Conservation (phyloP, 2,329 filamentous ascomycete species). For the Clonostachys byssicola region DNA sequence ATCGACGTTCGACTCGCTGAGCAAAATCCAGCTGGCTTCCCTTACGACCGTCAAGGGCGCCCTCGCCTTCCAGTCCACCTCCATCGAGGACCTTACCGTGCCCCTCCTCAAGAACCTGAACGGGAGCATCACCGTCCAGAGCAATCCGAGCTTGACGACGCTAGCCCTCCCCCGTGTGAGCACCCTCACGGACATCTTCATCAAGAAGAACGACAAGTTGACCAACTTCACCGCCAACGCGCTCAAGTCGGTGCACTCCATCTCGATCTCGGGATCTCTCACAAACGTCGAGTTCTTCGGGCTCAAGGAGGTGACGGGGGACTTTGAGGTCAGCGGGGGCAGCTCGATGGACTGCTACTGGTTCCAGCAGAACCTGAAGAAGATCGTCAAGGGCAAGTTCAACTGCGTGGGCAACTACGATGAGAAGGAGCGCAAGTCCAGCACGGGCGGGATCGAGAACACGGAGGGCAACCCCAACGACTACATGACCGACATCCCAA, state of each 20-base stretch:
- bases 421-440: slow-evolving; percentile 14
- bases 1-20: slow-evolving; percentile 10
- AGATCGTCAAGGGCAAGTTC: slow-evolving; percentile 15
- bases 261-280: slow-evolving; percentile 14
- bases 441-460: slow-evolving; percentile 16
- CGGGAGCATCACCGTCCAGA: slow-evolving; percentile 14
- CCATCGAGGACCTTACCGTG: slow-evolving; percentile 11
- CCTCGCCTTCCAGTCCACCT: slow-evolving; percentile 12
- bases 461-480: slow-evolving; percentile 15
- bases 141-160: slow-evolving; percentile 12
- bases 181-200: slow-evolving; percentile 10
- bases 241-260: slow-evolving; percentile 14
- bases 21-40: slow-evolving; percentile 13
- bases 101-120: slow-evolving; percentile 14
- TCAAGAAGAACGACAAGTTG: slow-evolving; percentile 13
- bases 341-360: slow-evolving; percentile 20
- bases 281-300: slow-evolving; percentile 18
- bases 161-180: slow-evolving; percentile 14
- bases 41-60: slow-evolving; percentile 13
- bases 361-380: slow-evolving; percentile 17
- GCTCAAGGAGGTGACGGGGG: slow-evolving; percentile 14
- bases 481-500: slow-evolving; percentile 8
- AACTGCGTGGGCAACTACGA: slow-evolving; percentile 15
- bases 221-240: slow-evolving; percentile 18
- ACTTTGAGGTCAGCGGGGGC: slow-evolving; percentile 14